Evolutionary conservation across 78 protist genomes (phyloP).

Genomic region (Guillardia theta): DNA sequence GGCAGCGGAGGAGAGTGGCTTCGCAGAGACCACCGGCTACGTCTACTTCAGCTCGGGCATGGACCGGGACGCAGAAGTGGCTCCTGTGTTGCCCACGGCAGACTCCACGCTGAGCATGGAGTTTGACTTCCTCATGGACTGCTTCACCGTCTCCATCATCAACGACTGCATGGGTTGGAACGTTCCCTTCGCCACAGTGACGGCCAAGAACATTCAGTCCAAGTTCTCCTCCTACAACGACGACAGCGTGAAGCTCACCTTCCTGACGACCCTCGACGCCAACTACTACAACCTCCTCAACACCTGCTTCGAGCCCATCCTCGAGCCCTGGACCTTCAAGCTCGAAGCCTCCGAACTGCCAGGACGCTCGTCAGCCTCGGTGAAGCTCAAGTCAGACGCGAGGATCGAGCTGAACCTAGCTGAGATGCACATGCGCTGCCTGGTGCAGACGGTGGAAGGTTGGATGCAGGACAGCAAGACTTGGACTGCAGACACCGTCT

Average conservation of each 20-base stretch:
- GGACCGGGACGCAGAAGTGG: not conserved
- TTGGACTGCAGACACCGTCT: not conserved
- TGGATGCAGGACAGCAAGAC: slow-evolving; percentile 20
- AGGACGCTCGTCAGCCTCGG: not conserved
- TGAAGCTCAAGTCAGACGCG: not conserved
- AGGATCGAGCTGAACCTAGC: not conserved
- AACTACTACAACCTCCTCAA: not conserved
- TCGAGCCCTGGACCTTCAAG: not conserved
- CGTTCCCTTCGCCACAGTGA: not conserved
- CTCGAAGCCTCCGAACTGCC: not conserved
- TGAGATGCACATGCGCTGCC: slow-evolving; percentile 13
- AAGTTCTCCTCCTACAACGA: not conserved
- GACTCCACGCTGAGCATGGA: not conserved
- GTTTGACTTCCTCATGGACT: not conserved
- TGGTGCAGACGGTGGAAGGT: slow-evolving; percentile 5
- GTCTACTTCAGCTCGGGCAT: not conserved
- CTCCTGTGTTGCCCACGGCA: not conserved
- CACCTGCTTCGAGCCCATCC: not conserved
- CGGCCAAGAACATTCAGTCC: not conserved
- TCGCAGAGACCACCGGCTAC: not conserved
- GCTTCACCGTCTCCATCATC: not conserved
- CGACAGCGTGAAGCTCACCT: not conserved
- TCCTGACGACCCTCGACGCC: not conserved
- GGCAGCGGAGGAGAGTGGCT: not conserved
- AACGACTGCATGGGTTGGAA: slow-evolving; percentile 34